Conservation (phyloP, 2,329 filamentous ascomycete species). For the Orbilia javanica region DNA sequence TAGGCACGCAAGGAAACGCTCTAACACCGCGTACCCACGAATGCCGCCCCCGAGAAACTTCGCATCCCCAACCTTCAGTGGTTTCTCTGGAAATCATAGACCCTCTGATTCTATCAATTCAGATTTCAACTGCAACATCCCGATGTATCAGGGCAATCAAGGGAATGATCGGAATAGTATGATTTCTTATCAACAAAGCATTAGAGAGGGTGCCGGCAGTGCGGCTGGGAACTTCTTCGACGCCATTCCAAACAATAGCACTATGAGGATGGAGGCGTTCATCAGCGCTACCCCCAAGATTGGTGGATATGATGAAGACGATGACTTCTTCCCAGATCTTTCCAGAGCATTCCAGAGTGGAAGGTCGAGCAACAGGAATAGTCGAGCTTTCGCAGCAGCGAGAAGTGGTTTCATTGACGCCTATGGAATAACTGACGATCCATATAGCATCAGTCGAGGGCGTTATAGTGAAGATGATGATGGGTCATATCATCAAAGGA, state of each 20-base stretch:
- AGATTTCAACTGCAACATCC: slow-evolving; percentile 54
- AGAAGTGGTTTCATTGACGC: slow-evolving; percentile 59
- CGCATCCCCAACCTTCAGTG: slow-evolving; percentile 54
- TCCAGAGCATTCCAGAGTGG: slow-evolving; percentile 60
- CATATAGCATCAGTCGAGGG: slow-evolving; percentile 63
- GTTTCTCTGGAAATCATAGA: slow-evolving; percentile 45
- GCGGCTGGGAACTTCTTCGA: slow-evolving; percentile 61
- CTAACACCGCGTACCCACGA: slow-evolving; percentile 54
- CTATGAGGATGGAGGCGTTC: slow-evolving; percentile 96
- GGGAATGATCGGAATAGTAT: slow-evolving; percentile 48
- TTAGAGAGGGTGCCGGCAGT: slow-evolving; percentile 60
- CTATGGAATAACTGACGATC: slow-evolving; percentile 63
- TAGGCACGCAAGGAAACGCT: slow-evolving; percentile 50
- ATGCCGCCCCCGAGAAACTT: slow-evolving; percentile 50
- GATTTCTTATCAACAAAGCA: slow-evolving; percentile 58
- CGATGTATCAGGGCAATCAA: slow-evolving; percentile 35
- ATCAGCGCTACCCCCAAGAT: slow-evolving; percentile 71
- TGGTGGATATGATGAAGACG: slow-evolving; percentile 60
- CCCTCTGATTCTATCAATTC: slow-evolving; percentile 51
- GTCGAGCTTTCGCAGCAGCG: slow-evolving; percentile 57
- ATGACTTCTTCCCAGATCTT: slow-evolving; percentile 58
- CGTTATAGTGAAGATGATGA: slow-evolving; percentile 64
- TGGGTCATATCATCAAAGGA: slow-evolving; percentile 64
- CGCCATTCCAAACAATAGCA: slow-evolving; percentile 74
- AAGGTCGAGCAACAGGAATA: slow-evolving; percentile 60